Percentiles rank a stretch among this genome's conserved stretches.
Evolutionary conservation across 192 early-diverging fungal species (phyloP).

Genomic region (Coemansia asiatica): DNA sequence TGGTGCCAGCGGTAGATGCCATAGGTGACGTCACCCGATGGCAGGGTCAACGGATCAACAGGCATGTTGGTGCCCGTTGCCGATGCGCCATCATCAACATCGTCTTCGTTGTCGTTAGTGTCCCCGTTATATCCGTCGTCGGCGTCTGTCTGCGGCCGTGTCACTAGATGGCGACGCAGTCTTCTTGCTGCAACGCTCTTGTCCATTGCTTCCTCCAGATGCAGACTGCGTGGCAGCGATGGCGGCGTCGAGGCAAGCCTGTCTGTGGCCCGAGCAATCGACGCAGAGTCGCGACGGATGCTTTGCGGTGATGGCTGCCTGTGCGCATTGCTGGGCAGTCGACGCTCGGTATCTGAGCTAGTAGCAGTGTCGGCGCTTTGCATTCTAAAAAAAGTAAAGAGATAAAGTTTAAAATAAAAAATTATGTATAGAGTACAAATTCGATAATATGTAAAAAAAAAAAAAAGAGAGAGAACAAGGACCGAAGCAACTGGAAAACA

Average conservation of each 20-base stretch:
- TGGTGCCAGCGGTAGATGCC: slow-evolving; percentile 84
- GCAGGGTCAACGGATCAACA: slow-evolving; percentile 54
- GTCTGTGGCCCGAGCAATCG: slow-evolving; percentile 40
- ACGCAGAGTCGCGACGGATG: slow-evolving; percentile 22
- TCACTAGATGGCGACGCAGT: slow-evolving; percentile 70
- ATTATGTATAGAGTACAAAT: neutral
- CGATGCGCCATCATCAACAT: slow-evolving; percentile 23
- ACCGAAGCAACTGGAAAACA: neutral
- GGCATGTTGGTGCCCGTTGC: slow-evolving; percentile 4
- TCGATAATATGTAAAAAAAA: no score
- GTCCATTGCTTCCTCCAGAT: slow-evolving; percentile 23
- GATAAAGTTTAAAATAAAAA: neutral
- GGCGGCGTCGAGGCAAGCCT: slow-evolving; percentile 40
- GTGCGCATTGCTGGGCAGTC: slow-evolving; percentile 36
- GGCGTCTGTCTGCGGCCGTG: slow-evolving; percentile 24
- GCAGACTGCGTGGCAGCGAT: slow-evolving; percentile 43
- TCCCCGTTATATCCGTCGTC: slow-evolving; percentile 36
- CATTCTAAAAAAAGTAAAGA: slow-evolving; percentile 2
- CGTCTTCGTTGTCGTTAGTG: slow-evolving; percentile 20
- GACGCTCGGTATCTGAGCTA: slow-evolving; percentile 24
- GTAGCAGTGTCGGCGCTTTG: neutral
- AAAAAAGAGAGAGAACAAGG: neutral
- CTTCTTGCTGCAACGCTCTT: slow-evolving; percentile 57
- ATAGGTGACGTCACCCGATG: slow-evolving; percentile 65
- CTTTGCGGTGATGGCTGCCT: slow-evolving; percentile 23